Conservation (phyloP, 1,139 yeast species). For the Geotrichum aggregatum region DNA sequence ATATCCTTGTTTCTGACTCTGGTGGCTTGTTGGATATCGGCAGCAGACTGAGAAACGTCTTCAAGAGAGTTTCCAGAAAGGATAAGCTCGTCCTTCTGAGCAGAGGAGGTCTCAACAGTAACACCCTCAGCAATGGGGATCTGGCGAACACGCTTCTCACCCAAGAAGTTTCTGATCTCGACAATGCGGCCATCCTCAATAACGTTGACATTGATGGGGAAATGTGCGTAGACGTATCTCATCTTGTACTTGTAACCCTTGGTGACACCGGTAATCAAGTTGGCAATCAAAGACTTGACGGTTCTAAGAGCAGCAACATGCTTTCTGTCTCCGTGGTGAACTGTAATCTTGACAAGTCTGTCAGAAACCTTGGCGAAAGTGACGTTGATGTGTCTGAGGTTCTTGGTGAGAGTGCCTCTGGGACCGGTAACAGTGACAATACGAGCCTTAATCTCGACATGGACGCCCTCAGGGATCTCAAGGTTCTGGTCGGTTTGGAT, state of each 20-base stretch:
- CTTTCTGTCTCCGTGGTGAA: constrained; percentile 99
- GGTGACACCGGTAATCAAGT: constrained; percentile 98
- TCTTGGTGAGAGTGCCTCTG: constrained; percentile 91
- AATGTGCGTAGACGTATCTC: constrained; percentile 99
- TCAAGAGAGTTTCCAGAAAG: constrained; percentile 95
- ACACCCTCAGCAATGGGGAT: constrained; percentile 89
- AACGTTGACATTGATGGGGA: constrained; percentile 98
- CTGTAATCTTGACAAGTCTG: constrained; percentile 78
- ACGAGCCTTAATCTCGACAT: constrained; percentile 90
- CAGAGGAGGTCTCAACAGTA: constrained; percentile 74
- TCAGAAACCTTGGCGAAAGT: constrained; percentile 75
- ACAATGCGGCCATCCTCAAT: constrained; percentile 70
- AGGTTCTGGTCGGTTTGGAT: constrained; percentile 90
- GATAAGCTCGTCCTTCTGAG: constrained; percentile 91
- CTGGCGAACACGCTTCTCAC: constrained; percentile 94
- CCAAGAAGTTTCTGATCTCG: constrained; percentile 98
- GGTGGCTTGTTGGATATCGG: constrained; percentile 97
- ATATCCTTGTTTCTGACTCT: constrained; percentile 99
- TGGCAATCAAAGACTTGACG: constrained; percentile 88
- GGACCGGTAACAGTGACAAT: constrained; percentile 90
- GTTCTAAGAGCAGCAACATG: constrained; percentile 99
- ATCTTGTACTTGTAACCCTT: constrained; percentile 98
- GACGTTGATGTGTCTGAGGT: constrained; percentile 92
- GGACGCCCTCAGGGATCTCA: constrained; percentile 92
- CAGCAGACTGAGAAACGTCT: constrained; percentile 97